These are phyloP conservation scores for Laburnicola sp. DNA, from an alignment of 2,329 filamentous ascomycete species.

Conservation along the genomic window DNA sequence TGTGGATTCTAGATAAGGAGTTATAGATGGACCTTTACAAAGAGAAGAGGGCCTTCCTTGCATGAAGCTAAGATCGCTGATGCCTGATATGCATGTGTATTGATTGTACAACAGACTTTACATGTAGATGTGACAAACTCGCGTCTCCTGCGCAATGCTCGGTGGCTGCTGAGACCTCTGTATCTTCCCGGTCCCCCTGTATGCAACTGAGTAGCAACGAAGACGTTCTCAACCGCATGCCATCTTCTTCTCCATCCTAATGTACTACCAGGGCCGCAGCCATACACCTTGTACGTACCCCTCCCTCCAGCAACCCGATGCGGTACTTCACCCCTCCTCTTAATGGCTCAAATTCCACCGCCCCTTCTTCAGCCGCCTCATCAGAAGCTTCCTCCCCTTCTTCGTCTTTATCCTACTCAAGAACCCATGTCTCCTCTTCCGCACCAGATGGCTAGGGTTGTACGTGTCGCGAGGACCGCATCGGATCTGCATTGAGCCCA, in stretches of 20 bases:
- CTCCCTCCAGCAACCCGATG: neutral
- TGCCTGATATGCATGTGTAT: neutral
- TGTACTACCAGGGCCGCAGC: no score
- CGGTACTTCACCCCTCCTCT: neutral
- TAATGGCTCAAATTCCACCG: conserved; percentile 48
- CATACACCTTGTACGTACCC: neutral
- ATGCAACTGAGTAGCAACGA: no score
- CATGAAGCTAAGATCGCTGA: neutral
- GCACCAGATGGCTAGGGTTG: conserved; percentile 61
- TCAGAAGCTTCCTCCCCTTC: conserved; percentile 58
- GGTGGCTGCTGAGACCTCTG: no score
- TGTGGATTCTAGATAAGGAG: neutral
- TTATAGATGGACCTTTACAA: neutral
- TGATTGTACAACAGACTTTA: neutral
- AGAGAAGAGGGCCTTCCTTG: neutral
- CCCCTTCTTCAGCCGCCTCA: conserved; percentile 58
- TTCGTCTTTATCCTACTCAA: conserved; percentile 56
- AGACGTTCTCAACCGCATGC: no score
- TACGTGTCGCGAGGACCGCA: conserved; percentile 59
- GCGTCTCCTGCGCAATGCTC: no score
- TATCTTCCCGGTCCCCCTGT: no score
- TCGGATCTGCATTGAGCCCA: conserved; percentile 48
- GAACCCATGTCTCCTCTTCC: conserved; percentile 66
- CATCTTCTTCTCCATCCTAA: no score
- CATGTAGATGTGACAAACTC: neutral